Percentiles rank a stretch among this genome's conserved stretches.
These are phyloP conservation scores for Omphalea diandra DNA, from an alignment of 441 rosid species.

Conservation along the genomic window DNA sequence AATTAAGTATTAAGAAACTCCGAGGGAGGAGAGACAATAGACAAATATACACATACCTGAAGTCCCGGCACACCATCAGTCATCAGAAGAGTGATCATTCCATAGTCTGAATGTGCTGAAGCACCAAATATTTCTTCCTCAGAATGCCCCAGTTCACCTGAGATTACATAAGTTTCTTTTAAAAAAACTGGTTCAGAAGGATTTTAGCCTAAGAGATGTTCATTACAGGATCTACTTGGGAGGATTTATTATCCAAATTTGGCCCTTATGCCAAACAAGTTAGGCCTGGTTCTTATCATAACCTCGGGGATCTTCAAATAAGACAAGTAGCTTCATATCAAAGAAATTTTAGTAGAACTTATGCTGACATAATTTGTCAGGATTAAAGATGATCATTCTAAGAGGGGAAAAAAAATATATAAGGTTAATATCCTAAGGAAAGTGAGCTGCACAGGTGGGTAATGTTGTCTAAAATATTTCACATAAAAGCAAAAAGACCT, in stretches of 20 bases:
- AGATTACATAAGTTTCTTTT: background rate
- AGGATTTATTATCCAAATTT: background rate
- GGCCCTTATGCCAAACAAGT: background rate
- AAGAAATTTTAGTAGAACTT: background rate
- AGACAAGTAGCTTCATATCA: background rate
- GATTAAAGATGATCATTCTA: background rate
- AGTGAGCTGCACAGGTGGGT: background rate
- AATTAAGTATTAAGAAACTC: slow-evolving; percentile 3
- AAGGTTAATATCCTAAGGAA: background rate
- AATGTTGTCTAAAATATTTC: background rate
- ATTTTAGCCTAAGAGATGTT: background rate
- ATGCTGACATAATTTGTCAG: background rate
- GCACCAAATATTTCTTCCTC: slow-evolving; percentile 59
- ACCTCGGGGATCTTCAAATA: background rate
- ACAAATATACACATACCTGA: slow-evolving; percentile 47
- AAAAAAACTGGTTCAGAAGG: background rate
- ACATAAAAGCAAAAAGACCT: background rate
- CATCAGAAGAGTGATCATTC: slow-evolving; percentile 71
- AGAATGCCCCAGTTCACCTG: slow-evolving; percentile 27
- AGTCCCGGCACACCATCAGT: slow-evolving; percentile 88
- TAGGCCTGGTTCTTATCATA: background rate
- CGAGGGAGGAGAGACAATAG: too few species aligned
- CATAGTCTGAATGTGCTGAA: slow-evolving; percentile 92
- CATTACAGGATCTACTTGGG: background rate
- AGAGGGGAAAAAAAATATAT: background rate